These are phyloP conservation scores for Glebionis coronaria DNA, from an alignment of 129 eudicot genomes.

Conservation along the genomic window DNA sequence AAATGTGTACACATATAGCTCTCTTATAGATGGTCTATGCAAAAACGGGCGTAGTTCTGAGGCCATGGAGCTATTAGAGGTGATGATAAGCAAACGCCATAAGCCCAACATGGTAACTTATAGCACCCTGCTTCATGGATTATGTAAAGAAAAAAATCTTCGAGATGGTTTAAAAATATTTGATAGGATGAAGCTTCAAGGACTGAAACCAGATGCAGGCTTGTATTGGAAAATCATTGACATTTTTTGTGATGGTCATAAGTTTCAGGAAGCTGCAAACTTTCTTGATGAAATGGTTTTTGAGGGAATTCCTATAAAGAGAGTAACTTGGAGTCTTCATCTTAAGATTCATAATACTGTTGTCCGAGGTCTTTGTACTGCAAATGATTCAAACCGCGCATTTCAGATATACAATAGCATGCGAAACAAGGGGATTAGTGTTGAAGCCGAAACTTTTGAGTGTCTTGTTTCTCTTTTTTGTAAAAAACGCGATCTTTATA, in stretches of 20 bases:
- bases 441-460: no score
- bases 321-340: slow-evolving; percentile 40
- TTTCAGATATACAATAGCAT: slow-evolving; percentile 56
- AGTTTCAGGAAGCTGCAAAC: slow-evolving; percentile 75
- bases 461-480: no score
- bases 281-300: slow-evolving; percentile 87
- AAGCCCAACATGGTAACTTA: slow-evolving; percentile 27
- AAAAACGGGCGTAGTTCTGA: slow-evolving; percentile 46
- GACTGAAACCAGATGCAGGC: slow-evolving; percentile 80
- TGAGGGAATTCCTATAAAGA: slow-evolving; percentile 54
- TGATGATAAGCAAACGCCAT: slow-evolving; percentile 46
- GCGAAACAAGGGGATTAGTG: slow-evolving; percentile 28
- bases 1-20: slow-evolving; percentile 82
- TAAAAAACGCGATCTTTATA: no score
- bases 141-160: no score
- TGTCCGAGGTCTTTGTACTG: slow-evolving; percentile 58
- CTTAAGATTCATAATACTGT: no score
- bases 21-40: slow-evolving; percentile 25
- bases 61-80: slow-evolving; percentile 60
- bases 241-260: slow-evolving; percentile 50
- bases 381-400: slow-evolving; percentile 44
- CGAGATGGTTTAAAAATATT: no score
- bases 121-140: no score
- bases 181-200: slow-evolving; percentile 68
- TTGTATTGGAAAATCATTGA: slow-evolving; percentile 70